Base-by-base conservation (phyloP, 148 eudicot genomes). In the Silene uniflora region DNA sequence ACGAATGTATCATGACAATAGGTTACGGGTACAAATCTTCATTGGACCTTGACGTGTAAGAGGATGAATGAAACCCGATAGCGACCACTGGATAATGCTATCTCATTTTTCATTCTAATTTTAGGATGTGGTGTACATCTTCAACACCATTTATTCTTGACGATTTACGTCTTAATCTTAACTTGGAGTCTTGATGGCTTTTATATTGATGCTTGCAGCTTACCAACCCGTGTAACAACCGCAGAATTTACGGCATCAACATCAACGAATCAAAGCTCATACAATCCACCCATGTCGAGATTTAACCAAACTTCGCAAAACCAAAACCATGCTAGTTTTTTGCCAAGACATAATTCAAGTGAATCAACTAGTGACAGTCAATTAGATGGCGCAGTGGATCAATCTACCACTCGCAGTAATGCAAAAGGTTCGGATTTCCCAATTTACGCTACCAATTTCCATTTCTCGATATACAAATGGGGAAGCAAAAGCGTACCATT, bases 381-480 rank as follows among this genome's bases (percentile, higher is more conserved):
- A 21, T 59, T 75, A 59, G 77, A 78, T 73, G 86, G 85, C 69
- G 35, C 55, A 44, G 78, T 77, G 17, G 73, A 39, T 16, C 79
- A 76, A 63, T 62, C 64, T 27, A 56, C 46, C 42, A 17, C 61
- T 49, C 73, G 46, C 14, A 69, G 76, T 32, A 75, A 86, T 54
- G 58, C 74, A 19, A 80, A 78, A 71, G 67, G 29, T 69, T 52
- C 75, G 22, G 87, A 84, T 69, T 46, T 76, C 81, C 76, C 71
- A 61, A 78, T 55, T 42, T 75, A 76, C 17, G 67, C 72, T 21
- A 71, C 78, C 64, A 86, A 85, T 60, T 95, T 91, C 80, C 98
- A 95, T 75, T 95, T 92, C 78, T 95, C 97, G 18, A 92, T 95
- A 75, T 85, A 95, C 81, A 92, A 88, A 76, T 95, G 98, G 98